Conservation (phyloP, 2,329 filamentous ascomycete genomes). For the Calonectria leucothoes region DNA sequence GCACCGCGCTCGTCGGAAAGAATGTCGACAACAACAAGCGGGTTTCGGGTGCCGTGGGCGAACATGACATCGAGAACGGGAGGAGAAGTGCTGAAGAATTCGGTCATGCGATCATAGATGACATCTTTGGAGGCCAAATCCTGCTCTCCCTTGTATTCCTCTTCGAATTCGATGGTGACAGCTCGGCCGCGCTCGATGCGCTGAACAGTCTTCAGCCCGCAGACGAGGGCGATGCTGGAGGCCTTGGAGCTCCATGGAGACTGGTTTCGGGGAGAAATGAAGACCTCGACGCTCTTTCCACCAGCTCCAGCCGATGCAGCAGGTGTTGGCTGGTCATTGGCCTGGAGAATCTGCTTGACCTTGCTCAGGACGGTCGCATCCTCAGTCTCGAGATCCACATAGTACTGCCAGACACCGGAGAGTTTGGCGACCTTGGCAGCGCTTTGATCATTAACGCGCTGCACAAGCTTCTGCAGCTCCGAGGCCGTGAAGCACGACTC, state of each 20-base stretch:
- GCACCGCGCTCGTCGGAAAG: conserved; percentile 74
- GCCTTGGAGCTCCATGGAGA: conserved; percentile 99
- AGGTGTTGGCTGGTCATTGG: conserved; percentile 46
- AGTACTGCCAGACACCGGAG: conserved; percentile 72
- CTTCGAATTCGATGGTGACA: conserved; percentile 75
- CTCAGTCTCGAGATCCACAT: conserved; percentile 68
- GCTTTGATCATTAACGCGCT: conserved; percentile 56
- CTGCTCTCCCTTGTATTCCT: conserved; percentile 55
- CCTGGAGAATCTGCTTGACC: conserved; percentile 59
- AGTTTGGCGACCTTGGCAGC: conserved; percentile 60
- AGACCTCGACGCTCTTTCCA: conserved; percentile 66
- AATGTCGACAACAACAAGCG: conserved; percentile 81
- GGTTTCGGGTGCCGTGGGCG: conserved; percentile 69
- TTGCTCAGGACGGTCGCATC: conserved; percentile 52
- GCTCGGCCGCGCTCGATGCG: conserved; percentile 90
- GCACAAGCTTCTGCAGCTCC: conserved; percentile 57
- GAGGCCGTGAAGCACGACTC: conserved; percentile 62
- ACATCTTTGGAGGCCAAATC: conserved; percentile 72
- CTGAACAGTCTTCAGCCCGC: conserved; percentile 78
- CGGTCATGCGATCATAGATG: conserved; percentile 96
- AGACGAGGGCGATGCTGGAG: conserved; percentile 93
- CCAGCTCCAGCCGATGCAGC: conserved; percentile 50
- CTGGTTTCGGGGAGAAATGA: conserved; percentile 85
- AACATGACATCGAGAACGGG: conserved; percentile 85
- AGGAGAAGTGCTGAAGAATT: conserved; percentile 74